phyloP scores from a whole-genome alignment of 106 monocot species.

The Dioscorea zingiberensis region DNA sequence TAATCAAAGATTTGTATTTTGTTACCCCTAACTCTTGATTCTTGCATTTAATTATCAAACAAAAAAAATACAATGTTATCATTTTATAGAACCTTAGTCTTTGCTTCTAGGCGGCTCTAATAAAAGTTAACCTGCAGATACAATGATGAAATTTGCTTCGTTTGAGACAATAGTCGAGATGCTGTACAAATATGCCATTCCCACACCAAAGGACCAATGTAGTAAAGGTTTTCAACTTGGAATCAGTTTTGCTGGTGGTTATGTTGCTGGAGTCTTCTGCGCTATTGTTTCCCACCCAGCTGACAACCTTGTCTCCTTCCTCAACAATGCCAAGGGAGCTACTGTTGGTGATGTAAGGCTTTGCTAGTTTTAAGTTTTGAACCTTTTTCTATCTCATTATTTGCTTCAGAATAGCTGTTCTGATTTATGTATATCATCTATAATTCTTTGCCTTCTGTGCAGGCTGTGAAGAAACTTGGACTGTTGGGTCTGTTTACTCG shows the following conservation, averaged over 20 bases:
- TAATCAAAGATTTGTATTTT: too few species aligned
- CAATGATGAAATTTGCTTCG: slow-evolving; percentile 52
- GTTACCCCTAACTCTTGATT: too few species aligned
- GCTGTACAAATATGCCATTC: slow-evolving; percentile 43
- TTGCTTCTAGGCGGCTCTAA: too few species aligned
- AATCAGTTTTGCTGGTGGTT: slow-evolving; percentile 46
- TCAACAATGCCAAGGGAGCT: slow-evolving; percentile 47
- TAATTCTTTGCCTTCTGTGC: background rate
- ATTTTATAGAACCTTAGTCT: too few species aligned
- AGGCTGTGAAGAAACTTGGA: slow-evolving; percentile 43
- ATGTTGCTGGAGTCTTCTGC: slow-evolving; percentile 42
- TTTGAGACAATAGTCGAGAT: slow-evolving; percentile 49
- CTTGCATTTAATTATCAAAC: too few species aligned
- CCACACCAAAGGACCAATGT: slow-evolving; percentile 35
- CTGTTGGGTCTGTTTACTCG: slow-evolving; percentile 44
- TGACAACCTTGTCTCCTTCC: slow-evolving; percentile 48
- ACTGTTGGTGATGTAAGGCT: slow-evolving; percentile 39
- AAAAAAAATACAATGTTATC: too few species aligned
- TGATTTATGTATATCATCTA: too few species aligned
- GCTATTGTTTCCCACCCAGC: slow-evolving; percentile 43
- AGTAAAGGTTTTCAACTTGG: slow-evolving; percentile 34
- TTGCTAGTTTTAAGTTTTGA: background rate
- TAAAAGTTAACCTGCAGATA: slow-evolving; percentile 19
- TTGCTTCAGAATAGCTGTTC: too few species aligned
- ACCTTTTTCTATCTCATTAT: background rate